Evolutionary conservation across 2,329 filamentous ascomycete species (phyloP), one percentile per base, ranked within the genome.

Genomic region (Arthrobotrys iridis): DNA sequence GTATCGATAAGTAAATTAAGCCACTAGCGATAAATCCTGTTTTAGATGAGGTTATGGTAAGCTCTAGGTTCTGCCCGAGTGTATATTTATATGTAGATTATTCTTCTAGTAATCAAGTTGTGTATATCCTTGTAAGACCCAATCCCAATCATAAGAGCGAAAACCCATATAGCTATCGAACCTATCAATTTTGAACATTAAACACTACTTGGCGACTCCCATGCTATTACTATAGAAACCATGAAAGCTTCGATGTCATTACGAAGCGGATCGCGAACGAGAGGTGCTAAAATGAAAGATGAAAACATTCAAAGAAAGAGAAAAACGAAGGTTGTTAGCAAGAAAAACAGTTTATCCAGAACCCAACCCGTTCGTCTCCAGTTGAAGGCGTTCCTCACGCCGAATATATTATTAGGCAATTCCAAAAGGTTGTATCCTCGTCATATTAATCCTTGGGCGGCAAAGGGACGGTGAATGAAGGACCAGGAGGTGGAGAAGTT

Each of bases 121-220:
- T 33, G 10, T 33, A 4, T 33, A 33, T 10, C 4, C 4, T 5
- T 4, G 10, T 33, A 33, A 33, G 28, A 33, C 10, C 10, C 4
- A 33, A 33, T 33, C 10, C 28, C 4, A 33, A 33, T 33, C 10
- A 33, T 33, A 5, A n/a, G n/a, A n/a, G n/a, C 28, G 28, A 33
- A 33, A 33, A 33, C 4, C 28, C 10, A 33, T 5, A 5, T 33
- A 10, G 10, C 28, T 4, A 33, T 10, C 4, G 50, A 24, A 8
- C 30, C 4, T 55, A 37, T 35, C 50, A 37, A 55, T 24, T 55
- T 55, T 55, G 37, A 15, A 55, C 50, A 55, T 55, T 55, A 55
- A 55, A 55, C 37, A 55, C 50, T 55, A 55, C 8, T 55, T 55
- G 24, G 15, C 50, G 15, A 24, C 22, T 37, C 50, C 4, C 8